These are phyloP conservation scores for Usnea hakonensis DNA, from an alignment of 495 filamentous ascomycete species.

Conservation along the genomic window DNA sequence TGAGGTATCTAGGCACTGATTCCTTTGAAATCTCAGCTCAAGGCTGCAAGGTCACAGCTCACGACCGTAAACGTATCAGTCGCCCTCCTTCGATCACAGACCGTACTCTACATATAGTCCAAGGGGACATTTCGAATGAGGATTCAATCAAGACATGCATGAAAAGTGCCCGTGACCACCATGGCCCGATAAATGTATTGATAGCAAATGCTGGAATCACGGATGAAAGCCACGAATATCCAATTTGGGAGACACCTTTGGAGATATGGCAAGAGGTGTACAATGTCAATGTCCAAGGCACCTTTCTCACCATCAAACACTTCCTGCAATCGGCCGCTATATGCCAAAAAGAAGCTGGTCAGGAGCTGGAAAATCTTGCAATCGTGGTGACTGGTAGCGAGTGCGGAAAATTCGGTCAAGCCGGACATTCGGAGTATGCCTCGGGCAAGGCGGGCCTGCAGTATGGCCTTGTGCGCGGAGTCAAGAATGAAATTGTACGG, in stretches of 20 bases:
- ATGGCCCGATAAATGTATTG: conserved; percentile 47
- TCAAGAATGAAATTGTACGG: conserved; percentile 49
- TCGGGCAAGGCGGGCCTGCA: conserved; percentile 47
- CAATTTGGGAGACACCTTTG: conserved; percentile 48
- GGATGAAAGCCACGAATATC: conserved; percentile 36
- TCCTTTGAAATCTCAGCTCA: conserved; percentile 33
- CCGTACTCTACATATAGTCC: conserved; percentile 33
- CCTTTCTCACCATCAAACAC: conserved; percentile 52
- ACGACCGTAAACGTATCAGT: conserved; percentile 35
- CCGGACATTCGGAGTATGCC: conserved; percentile 44
- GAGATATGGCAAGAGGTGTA: conserved; percentile 48
- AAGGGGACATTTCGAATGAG: conserved; percentile 44
- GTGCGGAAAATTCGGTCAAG: conserved; percentile 43
- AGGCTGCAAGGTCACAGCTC: conserved; percentile 48
- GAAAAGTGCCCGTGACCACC: conserved; percentile 35
- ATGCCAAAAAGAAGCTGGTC: conserved; percentile 29
- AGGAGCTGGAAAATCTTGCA: conserved; percentile 42
- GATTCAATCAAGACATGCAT: conserved; percentile 39
- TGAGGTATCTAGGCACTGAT: not conserved
- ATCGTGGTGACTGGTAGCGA: conserved; percentile 51
- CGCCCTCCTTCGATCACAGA: conserved; percentile 18
- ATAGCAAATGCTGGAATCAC: conserved; percentile 46
- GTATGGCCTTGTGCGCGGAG: conserved; percentile 44
- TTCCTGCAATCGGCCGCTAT: conserved; percentile 40
- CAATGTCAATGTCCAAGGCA: conserved; percentile 42